These are phyloP conservation scores for Sphagnurus paluster DNA, from an alignment of 1,284 basidiomycete species.

Conservation along the genomic window DNA sequence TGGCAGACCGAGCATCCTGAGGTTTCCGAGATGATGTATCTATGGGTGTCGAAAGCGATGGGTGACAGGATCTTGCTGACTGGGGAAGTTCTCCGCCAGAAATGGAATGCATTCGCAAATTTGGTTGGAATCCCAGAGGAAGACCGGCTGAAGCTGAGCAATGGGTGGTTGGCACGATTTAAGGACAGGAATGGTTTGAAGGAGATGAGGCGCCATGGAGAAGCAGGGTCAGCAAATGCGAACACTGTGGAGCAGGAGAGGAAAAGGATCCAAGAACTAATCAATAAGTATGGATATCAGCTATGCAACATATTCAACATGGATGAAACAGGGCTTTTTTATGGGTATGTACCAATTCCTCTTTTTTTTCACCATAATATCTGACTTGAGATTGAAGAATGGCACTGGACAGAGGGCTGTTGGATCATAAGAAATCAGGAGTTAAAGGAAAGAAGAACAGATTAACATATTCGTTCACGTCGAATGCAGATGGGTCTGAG, in stretches of 20 bases:
- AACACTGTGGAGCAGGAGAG: conserved; percentile 23
- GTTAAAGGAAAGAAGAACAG: conserved; percentile 21
- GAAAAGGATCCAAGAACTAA: conserved; percentile 19
- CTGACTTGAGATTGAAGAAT: conserved; percentile 16
- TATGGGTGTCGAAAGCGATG: conserved; percentile 34
- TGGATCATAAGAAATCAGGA: conserved; percentile 18
- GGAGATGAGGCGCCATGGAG: conserved; percentile 29
- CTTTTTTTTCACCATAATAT: background rate
- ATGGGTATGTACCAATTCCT: conserved; percentile 25
- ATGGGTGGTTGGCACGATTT: conserved; percentile 30
- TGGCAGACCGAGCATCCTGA: conserved; percentile 30
- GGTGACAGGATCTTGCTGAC: conserved; percentile 25
- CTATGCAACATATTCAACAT: conserved; percentile 34
- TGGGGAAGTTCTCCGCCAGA: conserved; percentile 27
- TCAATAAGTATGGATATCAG: conserved; percentile 22
- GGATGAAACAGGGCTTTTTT: conserved; percentile 37
- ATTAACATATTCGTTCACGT: conserved; percentile 26
- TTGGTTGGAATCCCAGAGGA: conserved; percentile 24
- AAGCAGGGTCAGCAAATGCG: conserved; percentile 27
- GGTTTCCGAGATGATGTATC: conserved; percentile 30
- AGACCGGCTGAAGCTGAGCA: conserved; percentile 27
- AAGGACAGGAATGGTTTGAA: conserved; percentile 27
- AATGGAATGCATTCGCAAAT: conserved; percentile 26
- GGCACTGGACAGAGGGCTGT: conserved; percentile 23
- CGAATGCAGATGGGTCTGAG: conserved; percentile 27